Conservation (phyloP, 2,329 filamentous ascomycete genomes). For the Xylaria sp. region DNA sequence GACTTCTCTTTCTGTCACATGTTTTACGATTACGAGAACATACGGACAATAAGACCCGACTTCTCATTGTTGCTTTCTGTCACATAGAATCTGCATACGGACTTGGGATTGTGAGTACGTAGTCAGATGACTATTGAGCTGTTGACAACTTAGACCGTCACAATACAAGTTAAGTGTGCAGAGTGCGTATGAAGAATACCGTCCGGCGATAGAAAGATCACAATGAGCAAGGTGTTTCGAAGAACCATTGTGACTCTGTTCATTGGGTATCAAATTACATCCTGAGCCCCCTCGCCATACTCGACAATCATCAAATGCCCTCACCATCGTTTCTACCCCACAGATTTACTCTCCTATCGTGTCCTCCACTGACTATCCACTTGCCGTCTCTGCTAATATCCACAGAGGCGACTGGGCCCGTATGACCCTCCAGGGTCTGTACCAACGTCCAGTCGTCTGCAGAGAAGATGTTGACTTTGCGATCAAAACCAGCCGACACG, state of each 20-base stretch:
- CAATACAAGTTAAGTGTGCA: no score
- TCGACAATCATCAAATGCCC: constrained; percentile 35
- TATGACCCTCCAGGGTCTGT: constrained; percentile 83
- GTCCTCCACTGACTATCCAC: constrained; percentile 92
- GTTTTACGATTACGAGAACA: no score
- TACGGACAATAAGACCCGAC: no score
- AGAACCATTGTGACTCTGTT: background rate
- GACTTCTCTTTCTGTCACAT: no score
- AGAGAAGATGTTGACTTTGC: constrained; percentile 91
- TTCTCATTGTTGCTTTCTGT: no score
- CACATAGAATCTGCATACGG: no score
- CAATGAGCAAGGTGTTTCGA: background rate
- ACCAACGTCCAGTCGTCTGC: constrained; percentile 92
- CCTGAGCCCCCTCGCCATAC: constrained; percentile 2
- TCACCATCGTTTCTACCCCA: constrained; percentile 82
- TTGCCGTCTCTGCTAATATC: constrained; percentile 80
- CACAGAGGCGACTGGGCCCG: constrained; percentile 83
- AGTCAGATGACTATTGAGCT: no score
- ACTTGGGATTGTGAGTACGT: no score
- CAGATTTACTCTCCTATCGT: constrained; percentile 91
- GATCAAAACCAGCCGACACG: constrained; percentile 86
- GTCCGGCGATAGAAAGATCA: background rate
- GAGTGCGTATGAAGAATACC: no score
- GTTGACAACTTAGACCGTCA: no score
- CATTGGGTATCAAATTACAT: constrained; percentile 26